Percentiles rank a stretch among this genome's conserved stretches.
These are phyloP conservation scores for Zygoascus tannicola DNA, from an alignment of 805 yeast species.

Conservation along the genomic window DNA sequence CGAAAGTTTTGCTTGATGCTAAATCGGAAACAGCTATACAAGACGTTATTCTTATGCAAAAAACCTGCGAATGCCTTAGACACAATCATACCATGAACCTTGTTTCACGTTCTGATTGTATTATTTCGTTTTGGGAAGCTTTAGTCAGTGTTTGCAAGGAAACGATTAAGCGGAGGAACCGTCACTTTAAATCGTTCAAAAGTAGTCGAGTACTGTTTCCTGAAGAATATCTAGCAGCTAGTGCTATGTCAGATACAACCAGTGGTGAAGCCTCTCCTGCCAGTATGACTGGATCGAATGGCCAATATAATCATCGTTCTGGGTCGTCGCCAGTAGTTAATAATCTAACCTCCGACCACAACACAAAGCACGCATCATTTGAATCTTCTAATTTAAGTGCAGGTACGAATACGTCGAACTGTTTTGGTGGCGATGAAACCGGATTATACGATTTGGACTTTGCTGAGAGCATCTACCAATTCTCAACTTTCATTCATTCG, in stretches of 20 bases:
- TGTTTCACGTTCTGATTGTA: neutral
- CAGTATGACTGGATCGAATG: neutral
- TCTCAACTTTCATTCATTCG: neutral
- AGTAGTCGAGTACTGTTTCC: neutral
- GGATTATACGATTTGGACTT: neutral
- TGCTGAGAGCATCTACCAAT: neutral
- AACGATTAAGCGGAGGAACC: neutral
- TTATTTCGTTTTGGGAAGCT: neutral
- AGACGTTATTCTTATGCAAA: neutral
- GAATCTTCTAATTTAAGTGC: neutral
- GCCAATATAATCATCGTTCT: neutral
- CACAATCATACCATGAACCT: neutral
- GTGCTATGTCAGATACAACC: too few relatives aligned
- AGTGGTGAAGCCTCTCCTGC: neutral
- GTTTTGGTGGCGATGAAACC: neutral
- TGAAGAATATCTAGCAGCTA: too few relatives aligned
- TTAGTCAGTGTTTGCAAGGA: neutral
- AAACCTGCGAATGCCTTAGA: neutral
- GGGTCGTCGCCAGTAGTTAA: neutral
- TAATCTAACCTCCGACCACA: neutral
- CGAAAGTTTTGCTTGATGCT: slow-evolving; percentile 1
- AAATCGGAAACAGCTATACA: neutral
- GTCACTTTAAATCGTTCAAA: neutral
- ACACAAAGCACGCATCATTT: neutral
- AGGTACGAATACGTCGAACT: neutral